Conservation (phyloP, 768 basidiomycete genomes). For the Hericium erinaceus region DNA sequence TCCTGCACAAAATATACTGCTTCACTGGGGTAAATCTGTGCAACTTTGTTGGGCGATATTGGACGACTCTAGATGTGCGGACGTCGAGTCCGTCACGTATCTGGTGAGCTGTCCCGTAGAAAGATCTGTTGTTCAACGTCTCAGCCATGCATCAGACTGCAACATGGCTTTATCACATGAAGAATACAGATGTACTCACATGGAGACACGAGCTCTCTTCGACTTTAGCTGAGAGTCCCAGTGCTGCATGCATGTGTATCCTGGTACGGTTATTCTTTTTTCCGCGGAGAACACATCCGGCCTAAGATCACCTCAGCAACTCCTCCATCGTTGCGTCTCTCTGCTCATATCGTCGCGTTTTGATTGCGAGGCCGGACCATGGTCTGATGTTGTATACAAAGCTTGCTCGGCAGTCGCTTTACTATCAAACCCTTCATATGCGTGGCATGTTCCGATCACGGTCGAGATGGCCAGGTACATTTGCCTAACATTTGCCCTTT, state of each 20-base stretch:
- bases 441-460: slow-evolving; percentile 3
- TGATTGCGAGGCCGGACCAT: not conserved
- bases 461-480: not conserved
- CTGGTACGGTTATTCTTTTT: slow-evolving; percentile 3
- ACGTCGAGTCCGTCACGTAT: slow-evolving; percentile 38
- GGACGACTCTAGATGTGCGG: slow-evolving; percentile 41
- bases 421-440: slow-evolving; percentile 7
- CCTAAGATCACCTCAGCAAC: slow-evolving; percentile 1
- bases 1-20: slow-evolving; percentile 37
- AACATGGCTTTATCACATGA: slow-evolving; percentile 41
- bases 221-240: slow-evolving; percentile 4
- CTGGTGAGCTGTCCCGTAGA: slow-evolving; percentile 28
- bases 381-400: slow-evolving; percentile 3
- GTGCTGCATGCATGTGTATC: slow-evolving; percentile 7
- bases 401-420: slow-evolving; percentile 9
- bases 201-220: slow-evolving; percentile 12
- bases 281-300: too few relatives aligned
- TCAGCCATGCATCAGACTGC: slow-evolving; percentile 30
- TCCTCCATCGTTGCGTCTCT: not conserved
- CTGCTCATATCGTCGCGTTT: not conserved
- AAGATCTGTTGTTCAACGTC: not conserved
- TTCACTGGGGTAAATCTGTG: slow-evolving; percentile 48
- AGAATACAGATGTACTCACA: not conserved
- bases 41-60: slow-evolving; percentile 62
- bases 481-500: slow-evolving; percentile 5